Base-by-base conservation (phyloP, 306 rosid species). In the Prunus fruticosa region DNA sequence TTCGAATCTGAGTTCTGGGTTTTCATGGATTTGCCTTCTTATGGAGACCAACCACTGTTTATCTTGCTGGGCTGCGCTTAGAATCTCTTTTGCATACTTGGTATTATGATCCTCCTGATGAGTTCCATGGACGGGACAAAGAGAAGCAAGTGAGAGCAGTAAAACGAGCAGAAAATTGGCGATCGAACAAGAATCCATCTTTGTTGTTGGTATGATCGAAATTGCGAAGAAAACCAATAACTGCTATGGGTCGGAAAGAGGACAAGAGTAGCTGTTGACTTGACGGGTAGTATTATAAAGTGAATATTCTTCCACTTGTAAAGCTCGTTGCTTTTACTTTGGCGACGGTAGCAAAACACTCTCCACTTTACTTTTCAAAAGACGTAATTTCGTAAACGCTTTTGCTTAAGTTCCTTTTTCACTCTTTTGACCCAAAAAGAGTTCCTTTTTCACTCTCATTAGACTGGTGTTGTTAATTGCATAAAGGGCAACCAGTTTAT, bases 1-100 rank as follows among this genome's bases (percentile, higher is more conserved):
- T 78, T 90, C 74, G 66, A 91, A 89, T 80, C 76, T 70, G 67
- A 89, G 84, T 77, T 88, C 97, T 25, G 97, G 97, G 80, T 88
- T 41, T 73, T 87, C 82, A 64, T 92, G 97, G 82, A 92, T 90
- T 81, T 79, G 49, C 61, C 91, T 86, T 80, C 97, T 86, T 28
- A 87, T 74, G 15, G 86, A 81, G 65, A 87, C 69, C 75, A 92
- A 75, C 96, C 97, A 90, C 28, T 81, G 80, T 38, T 80, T 88
- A 34, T 88, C 88, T 13, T 51, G 58, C 30, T 82, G 83, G 27
- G 95, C 90, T 54, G 82, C 82, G 12, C 57, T 80, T 4, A 83
- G 81, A 82, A 89, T 81, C 83, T 80, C 74, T 75, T 75, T 58
- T 18, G 85, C 82, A 38, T 82, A 79, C 25, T 30, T 61, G 69